phyloP scores from a whole-genome alignment of 306 rosid species.

The Gleditsia sinensis region DNA sequence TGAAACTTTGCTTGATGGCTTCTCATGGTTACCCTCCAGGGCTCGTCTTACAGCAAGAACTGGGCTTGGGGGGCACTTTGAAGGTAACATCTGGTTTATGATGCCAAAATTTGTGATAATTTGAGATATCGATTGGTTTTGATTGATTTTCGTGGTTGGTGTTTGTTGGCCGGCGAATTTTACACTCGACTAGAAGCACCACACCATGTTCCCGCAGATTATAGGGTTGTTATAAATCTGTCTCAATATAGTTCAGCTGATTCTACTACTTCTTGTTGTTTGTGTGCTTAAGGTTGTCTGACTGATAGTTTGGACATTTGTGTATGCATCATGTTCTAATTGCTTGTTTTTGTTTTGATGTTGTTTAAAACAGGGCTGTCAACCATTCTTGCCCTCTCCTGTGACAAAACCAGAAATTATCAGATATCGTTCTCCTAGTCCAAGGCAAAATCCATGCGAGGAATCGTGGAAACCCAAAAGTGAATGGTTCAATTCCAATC shows the following conservation, averaged over 20 bases:
- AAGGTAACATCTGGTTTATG: constrained; percentile 53
- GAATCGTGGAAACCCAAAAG: constrained; percentile 50
- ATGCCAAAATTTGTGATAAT: neutral
- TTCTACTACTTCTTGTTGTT: neutral
- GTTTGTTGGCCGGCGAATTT: neutral
- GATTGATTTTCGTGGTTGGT: neutral
- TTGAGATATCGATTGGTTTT: neutral
- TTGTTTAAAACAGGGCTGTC: constrained; percentile 53
- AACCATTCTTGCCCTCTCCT: constrained; percentile 43
- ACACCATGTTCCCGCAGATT: neutral
- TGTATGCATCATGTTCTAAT: neutral
- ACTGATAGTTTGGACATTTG: neutral
- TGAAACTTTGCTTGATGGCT: constrained; percentile 67
- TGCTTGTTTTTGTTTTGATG: constrained; percentile 18
- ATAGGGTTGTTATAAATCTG: neutral
- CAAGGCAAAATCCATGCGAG: constrained; percentile 38
- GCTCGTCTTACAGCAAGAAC: constrained; percentile 58
- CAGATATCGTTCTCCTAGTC: constrained; percentile 52
- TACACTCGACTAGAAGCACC: neutral
- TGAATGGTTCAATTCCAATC: constrained; percentile 43
- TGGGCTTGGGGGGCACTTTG: constrained; percentile 25
- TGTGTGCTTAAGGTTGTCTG: neutral
- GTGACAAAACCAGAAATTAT: constrained; percentile 49
- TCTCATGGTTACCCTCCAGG: constrained; percentile 67
- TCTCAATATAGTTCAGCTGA: neutral